Evolutionary conservation across 805 yeast species (phyloP), one percentile per base, ranked within the genome.

Genomic region (Schizosaccharomyces octosporus): DNA sequence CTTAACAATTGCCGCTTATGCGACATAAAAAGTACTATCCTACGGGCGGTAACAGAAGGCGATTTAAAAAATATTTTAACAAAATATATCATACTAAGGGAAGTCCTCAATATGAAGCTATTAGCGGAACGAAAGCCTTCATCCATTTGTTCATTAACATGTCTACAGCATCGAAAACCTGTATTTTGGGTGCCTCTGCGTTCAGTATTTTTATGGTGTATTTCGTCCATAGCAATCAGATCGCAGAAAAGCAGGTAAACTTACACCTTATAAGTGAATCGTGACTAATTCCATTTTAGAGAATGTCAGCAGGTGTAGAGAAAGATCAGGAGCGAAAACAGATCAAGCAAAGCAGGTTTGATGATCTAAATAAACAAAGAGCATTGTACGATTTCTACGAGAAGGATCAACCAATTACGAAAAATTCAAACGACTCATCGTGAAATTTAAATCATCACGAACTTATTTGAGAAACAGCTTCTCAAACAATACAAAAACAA

Each of bases 171-270:
- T 51, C 57, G 15, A 51, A 51, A 51, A n/a, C 27, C 27, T 24
- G 36, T 62, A 63, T 19, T 43, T 51, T 13, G 55, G 63, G 15
- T 55, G 57, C 57, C 1, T 21, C 36, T 24, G 6, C 27, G 36
- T 51, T 51, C 27, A 24, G 57, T 29, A 29, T 51, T 51, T 21
- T 17, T 17, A 51, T 51, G 57, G n/a, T 51, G n/a, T 21, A 21
- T 21, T 24, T 51, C 15, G 57, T 51, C 6, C 57, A 51, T 51
- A 21, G 27, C 11, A 51, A 29, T 51, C 57, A 51, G 36, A 11
- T 21, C 36, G n/a, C 15, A 7, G 57, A 51, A 29, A 21, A 29
- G 27, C 36, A 51, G 57, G 57, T 51, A 24, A 24, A 13, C 31
- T 9, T 15, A 17, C 27, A 24, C 2, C 27, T 6, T 19, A 27